Base-by-base conservation (phyloP, 2,329 filamentous ascomycete genomes). In the Hypoxylon sp. region DNA sequence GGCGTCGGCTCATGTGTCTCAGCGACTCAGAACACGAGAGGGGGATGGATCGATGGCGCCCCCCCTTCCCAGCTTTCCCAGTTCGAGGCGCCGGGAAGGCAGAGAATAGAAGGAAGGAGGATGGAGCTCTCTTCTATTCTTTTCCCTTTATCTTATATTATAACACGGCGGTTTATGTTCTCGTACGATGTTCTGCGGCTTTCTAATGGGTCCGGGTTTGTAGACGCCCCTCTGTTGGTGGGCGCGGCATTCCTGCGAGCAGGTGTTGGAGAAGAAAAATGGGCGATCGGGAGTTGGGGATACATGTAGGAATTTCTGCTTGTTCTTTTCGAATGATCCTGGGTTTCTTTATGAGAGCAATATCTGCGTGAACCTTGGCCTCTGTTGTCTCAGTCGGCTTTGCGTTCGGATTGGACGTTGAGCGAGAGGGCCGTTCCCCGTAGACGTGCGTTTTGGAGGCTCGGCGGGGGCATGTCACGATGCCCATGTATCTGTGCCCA, bases 401-500 rank as follows among this genome's bases (percentile, higher is more conserved):
- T 54, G 43, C 54, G 47, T 53, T 29, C 48, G 47, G 26, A 49
- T 27, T 60, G 11, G n/a, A 11, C 31, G 9, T 35, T 7, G 31
- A 35, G 26, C 31, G 31, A 15, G 23, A 38, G 59, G 48, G 37
- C 27, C 31, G 24, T n/a, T 50, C 33, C 26, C 8, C 38, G 48
- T 49, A 54, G 46, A 58, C 29, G 50, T 50, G 9, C 17, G 9
- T 33, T 26, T n/a, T 18, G n/a, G 20, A 35, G 33, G 21, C 35
- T 42, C 23, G 6, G 33, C 33, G 40, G 27, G 33, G 23, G 9
- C 15, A n/a, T n/a, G n/a, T 21, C 23, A 23, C 35, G 15, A 47
- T 50, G 20, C 20, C 11, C 15, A 27, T 48, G 43, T 56, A 52
- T 45, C 52, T 52, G 49, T 43, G 55, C 52, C 50, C 21, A 24